Conservation (phyloP, 306 rosid genomes). For the Quercus mongolica region DNA sequence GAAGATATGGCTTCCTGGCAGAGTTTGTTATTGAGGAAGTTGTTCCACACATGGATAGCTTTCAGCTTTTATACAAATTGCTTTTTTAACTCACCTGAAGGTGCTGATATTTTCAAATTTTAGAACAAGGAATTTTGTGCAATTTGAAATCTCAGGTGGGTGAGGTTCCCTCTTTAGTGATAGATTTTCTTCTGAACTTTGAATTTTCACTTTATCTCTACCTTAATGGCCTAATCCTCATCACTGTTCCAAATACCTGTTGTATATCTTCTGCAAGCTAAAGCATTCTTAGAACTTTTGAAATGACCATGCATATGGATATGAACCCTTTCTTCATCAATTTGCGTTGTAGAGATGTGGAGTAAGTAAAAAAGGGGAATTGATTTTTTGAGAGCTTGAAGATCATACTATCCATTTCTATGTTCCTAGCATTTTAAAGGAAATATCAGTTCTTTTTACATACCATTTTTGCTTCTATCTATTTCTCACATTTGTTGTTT, state of each 20-base stretch:
- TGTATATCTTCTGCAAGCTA: not conserved
- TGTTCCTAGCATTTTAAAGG: too few species aligned
- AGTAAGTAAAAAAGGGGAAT: not conserved
- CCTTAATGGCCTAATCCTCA: not conserved
- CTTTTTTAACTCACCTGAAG: slow-evolving; percentile 26
- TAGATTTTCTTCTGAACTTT: not conserved
- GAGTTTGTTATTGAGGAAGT: slow-evolving; percentile 21
- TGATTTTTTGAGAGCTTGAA: too few species aligned
- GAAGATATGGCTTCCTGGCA: slow-evolving; percentile 9
- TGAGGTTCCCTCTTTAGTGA: not conserved
- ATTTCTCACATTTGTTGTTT: too few species aligned
- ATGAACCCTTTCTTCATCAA: not conserved
- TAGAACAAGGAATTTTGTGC: slow-evolving; percentile 11
- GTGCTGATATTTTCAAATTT: slow-evolving; percentile 18
- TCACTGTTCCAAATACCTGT: not conserved
- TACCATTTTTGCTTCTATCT: too few species aligned
- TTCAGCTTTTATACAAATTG: slow-evolving; percentile 20
- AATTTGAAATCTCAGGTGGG: slow-evolving; percentile 8
- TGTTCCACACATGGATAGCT: slow-evolving; percentile 2
- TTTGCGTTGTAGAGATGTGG: not conserved
- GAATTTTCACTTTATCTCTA: not conserved
- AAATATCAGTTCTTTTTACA: too few species aligned
- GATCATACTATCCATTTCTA: too few species aligned
- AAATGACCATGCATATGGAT: not conserved
- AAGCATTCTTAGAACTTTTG: not conserved